phyloP scores from a whole-genome alignment of 2,329 filamentous ascomycete species.

The Coniochaeta pulveracea region DNA sequence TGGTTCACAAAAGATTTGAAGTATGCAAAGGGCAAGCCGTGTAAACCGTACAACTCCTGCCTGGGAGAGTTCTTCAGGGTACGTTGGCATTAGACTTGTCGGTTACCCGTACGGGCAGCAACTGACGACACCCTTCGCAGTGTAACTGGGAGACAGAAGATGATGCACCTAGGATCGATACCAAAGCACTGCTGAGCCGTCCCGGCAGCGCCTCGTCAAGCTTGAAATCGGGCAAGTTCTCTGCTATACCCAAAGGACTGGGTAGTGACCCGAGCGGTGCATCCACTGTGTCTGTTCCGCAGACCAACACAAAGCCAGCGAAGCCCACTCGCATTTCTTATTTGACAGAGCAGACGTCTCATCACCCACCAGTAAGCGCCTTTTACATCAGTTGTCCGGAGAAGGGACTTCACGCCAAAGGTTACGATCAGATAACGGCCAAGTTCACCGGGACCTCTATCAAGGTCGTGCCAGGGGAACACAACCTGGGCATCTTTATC shows the following conservation, averaged over 20 bases:
- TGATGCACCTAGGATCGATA: constrained; percentile 55
- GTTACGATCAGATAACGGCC: constrained; percentile 92
- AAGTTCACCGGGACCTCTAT: constrained; percentile 96
- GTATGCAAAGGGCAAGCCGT: constrained; percentile 96
- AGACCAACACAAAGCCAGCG: constrained; percentile 27
- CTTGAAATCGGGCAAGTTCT: constrained; percentile 29
- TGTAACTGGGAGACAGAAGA: constrained; percentile 94
- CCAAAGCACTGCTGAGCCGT: constrained; percentile 26
- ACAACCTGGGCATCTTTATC: constrained; percentile 95
- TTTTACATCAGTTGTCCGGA: constrained; percentile 91
- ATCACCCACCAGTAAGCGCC: constrained; percentile 93
- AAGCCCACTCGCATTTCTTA: constrained; percentile 71
- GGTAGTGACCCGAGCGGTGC: constrained; percentile 30
- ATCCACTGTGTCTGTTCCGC: constrained; percentile 38
- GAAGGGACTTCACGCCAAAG: constrained; percentile 75
- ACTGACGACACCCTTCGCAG: constrained; percentile 28
- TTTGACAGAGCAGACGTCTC: constrained; percentile 93
- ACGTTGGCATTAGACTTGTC: constrained; percentile 24
- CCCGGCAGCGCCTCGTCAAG: constrained; percentile 33
- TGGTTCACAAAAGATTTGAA: constrained; percentile 99
- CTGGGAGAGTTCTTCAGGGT: constrained; percentile 95
- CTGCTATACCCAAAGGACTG: constrained; percentile 11
- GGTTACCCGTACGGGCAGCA: constrained; percentile 7
- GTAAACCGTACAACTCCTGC: constrained; percentile 97
- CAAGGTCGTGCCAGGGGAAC: constrained; percentile 80